These are phyloP conservation scores for Podospora australis DNA, from an alignment of 495 filamentous ascomycete species.

Conservation along the genomic window DNA sequence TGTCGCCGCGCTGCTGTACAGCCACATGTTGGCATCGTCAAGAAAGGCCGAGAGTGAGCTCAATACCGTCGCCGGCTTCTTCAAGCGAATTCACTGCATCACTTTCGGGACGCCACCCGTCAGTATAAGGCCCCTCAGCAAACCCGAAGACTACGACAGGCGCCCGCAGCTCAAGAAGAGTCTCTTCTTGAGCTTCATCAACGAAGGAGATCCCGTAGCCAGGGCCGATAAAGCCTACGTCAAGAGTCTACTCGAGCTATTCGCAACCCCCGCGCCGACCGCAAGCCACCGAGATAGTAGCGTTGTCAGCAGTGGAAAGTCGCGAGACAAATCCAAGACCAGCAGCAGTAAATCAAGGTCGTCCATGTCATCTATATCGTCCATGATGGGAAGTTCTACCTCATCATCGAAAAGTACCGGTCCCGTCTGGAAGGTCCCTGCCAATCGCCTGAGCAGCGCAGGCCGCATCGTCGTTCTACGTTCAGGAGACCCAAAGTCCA, in stretches of 20 bases:
- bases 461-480: conserved; percentile 62
- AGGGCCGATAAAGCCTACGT: conserved; percentile 71
- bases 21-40: conserved; percentile 63
- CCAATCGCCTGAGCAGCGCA: conserved; percentile 55
- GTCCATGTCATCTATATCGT: neutral
- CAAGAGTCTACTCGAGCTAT: conserved; percentile 61
- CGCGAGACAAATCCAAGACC: conserved; percentile 13
- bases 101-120: conserved; percentile 78
- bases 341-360: conserved; percentile 6
- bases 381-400: conserved; percentile 17
- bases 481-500: conserved; percentile 28
- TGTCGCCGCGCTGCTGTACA: conserved; percentile 68
- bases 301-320: neutral
- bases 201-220: conserved; percentile 77
- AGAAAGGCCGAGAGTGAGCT: conserved; percentile 55
- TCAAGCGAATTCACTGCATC: conserved; percentile 72
- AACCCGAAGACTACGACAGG: conserved; percentile 35
- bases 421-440: conserved; percentile 58
- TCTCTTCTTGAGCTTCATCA: conserved; percentile 69
- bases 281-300: neutral
- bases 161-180: conserved; percentile 47
- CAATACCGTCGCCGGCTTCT: conserved; percentile 56
- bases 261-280: conserved; percentile 53
- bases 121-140: conserved; percentile 58
- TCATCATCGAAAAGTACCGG: conserved; percentile 16